Conservation (phyloP, 306 rosid species). For the Glycyrrhiza uralensis region DNA sequence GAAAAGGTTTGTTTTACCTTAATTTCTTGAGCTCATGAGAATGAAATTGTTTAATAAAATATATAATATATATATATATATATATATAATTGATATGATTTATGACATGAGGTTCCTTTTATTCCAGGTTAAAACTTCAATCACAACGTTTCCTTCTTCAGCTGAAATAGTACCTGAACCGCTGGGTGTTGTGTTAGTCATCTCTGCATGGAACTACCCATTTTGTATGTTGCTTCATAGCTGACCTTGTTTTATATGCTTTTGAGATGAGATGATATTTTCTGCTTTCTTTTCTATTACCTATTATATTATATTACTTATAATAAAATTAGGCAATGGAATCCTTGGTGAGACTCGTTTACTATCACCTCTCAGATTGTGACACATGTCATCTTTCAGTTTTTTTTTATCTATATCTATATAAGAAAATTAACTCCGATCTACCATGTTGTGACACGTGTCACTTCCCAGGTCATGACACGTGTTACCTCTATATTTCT, state of each 20-base stretch:
- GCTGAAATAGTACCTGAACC: conserved; percentile 96
- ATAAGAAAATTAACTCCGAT: too few species aligned
- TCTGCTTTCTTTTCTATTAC: too few species aligned
- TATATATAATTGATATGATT: background rate
- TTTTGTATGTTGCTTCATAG: conserved; percentile 54
- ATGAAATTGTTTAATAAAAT: background rate
- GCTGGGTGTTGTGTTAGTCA: conserved; percentile 70
- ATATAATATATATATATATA: background rate
- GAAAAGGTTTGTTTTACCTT: conserved; percentile 58
- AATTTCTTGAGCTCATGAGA: background rate
- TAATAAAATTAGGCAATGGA: too few species aligned
- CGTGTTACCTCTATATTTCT: too few species aligned
- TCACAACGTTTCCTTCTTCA: conserved; percentile 76
- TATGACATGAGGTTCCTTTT: background rate
- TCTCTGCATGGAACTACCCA: conserved; percentile 97
- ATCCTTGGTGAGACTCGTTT: too few species aligned
- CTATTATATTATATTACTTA: too few species aligned
- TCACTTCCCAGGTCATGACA: too few species aligned
- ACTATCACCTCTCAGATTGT: too few species aligned
- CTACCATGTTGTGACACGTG: too few species aligned
- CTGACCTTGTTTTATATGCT: background rate
- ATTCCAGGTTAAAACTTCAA: conserved; percentile 71
- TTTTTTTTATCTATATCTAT: too few species aligned
- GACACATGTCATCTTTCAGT: too few species aligned
- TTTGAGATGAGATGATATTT: background rate